Base-by-base conservation (phyloP, 495 filamentous ascomycete species). In the Friedmanniomyces simplex region DNA sequence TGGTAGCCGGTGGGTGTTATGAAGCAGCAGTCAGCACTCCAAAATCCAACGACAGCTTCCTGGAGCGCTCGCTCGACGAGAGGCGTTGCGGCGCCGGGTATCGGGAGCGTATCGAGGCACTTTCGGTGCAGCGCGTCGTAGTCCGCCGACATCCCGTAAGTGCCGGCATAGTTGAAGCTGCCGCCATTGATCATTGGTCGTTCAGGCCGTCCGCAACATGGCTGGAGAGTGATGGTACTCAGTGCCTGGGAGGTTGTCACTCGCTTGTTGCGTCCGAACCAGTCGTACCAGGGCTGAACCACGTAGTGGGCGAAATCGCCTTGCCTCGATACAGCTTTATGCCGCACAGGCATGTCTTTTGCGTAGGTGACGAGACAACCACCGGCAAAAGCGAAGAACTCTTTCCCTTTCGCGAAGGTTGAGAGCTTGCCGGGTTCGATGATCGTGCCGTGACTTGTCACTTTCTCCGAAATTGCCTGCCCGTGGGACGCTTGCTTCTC, bases 1-100 rank as follows among this genome's bases (percentile, higher is more conserved):
- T 34, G 49, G 34, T 52, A 52, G 49, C 49, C 49, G 13, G 49
- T 52, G 10, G 49, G 49, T n/a, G 49, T 52, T 8, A 25, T 52
- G 26, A 52, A 32, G 25, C 49, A 52, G 49, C 49, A 32, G n/a
- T 36, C 49, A 3, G 25, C 25, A 6, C 26, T 14, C 49, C 49
- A 52, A 20, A 52, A 52, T 1, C 4, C 46, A 5, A 26, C 25
- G 13, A 49, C 46, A 24, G 20, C 24, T 21, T 26, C 4, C 24
- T 28, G 4, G 13, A 49, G 25, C 20, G 18, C 46, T 24, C 4
- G 3, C 25, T 49, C 46, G 16, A 49, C 20, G 7, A 49, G 46
- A 12, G 46, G 46, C 16, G 20, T 18, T 4, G 20, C 46, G 12
- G 11, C 21, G 16, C 46, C 46, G 16, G 13, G 20, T 14, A 49